Percentiles rank a stretch among this genome's conserved stretches.
phyloP scores from a whole-genome alignment of 192 early-diverging fungal genomes.

The Podila minutissima region DNA sequence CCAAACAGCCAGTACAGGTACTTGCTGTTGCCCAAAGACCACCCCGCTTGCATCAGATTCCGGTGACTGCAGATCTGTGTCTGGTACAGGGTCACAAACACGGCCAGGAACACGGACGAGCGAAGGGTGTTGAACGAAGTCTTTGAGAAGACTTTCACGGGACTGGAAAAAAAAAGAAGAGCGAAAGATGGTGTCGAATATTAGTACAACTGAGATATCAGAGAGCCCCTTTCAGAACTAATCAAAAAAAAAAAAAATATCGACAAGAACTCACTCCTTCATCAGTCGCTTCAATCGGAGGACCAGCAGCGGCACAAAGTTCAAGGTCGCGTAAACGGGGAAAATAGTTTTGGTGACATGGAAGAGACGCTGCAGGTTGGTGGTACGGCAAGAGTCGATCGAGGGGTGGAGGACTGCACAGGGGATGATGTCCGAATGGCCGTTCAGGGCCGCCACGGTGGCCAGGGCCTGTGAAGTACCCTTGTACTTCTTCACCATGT shows the following conservation, averaged over 20 bases:
- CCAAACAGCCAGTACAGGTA: slow-evolving; percentile 71
- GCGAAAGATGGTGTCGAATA: background rate
- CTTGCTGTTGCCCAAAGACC: slow-evolving; percentile 62
- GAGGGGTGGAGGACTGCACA: slow-evolving; percentile 66
- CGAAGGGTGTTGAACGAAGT: slow-evolving; percentile 65
- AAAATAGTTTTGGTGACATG: slow-evolving; percentile 61
- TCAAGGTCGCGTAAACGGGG: slow-evolving; percentile 75
- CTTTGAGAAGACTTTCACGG: slow-evolving; percentile 56
- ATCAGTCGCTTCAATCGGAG: slow-evolving; percentile 66
- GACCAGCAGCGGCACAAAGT: slow-evolving; percentile 77
- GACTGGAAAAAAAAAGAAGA: slow-evolving; percentile 45
- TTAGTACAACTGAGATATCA: background rate
- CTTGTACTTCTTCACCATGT: slow-evolving; percentile 36
- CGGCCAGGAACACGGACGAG: slow-evolving; percentile 72
- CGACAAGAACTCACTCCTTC: slow-evolving; percentile 60
- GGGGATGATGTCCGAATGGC: slow-evolving; percentile 55
- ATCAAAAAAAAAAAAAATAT: background rate
- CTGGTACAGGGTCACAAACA: slow-evolving; percentile 73
- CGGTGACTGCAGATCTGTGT: slow-evolving; percentile 73
- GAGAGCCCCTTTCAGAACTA: background rate
- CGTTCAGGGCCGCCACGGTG: slow-evolving; percentile 42
- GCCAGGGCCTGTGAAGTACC: slow-evolving; percentile 55
- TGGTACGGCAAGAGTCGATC: slow-evolving; percentile 57
- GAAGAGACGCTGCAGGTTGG: slow-evolving; percentile 54
- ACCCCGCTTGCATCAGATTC: slow-evolving; percentile 54